Base-by-base conservation (phyloP, 768 basidiomycete species). In the Lyophyllum decastes region DNA sequence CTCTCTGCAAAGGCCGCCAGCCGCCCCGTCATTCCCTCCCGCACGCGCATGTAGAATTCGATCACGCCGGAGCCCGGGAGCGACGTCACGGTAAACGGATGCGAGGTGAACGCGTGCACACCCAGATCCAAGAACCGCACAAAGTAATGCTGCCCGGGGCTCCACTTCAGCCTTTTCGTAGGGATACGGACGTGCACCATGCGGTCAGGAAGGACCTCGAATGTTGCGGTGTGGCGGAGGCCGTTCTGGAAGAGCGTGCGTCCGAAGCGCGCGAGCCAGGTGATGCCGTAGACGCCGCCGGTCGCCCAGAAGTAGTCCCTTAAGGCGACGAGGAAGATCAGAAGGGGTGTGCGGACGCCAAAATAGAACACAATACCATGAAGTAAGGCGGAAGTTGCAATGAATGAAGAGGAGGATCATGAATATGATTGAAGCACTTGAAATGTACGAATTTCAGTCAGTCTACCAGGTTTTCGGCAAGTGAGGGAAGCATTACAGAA, bases 291-390 rank as follows among this genome's bases (percentile, higher is more conserved):
- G 51, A 74, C 58, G 11, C 63, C 71, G 17, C 61, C 62, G 19
- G 69, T 62, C 0, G 72, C 73, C 63, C 64, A 69, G 60, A 73
- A 69, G 64, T 73, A 74, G 54, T 70, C 63, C 72, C 68, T 69
- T 33, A 16, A 19, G 6, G 24, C 11, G 49, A 26, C 41, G 49
- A 12, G 3, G 25, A 43, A 48, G 25, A 6, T 19, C 2, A 22
- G 27, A 19, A 10, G 4, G 10, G 35, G 12, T 14, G 8, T n/a
- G 19, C 19, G 7, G 47, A 19, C 2, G 21, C 30, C 5, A 10
- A 12, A 3, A 46, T 19, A n/a, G 11, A 12, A 1, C 34, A n/a
- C 11, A 38, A 26, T 43, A 70, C 69, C 71, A 71, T 2, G 70
- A 71, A 8, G 69, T 64, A 1, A 74, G 64, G 11, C 60, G 59